These are phyloP conservation scores for Dalbergia oliveri DNA, from an alignment of 306 rosid genomes.

Conservation along the genomic window DNA sequence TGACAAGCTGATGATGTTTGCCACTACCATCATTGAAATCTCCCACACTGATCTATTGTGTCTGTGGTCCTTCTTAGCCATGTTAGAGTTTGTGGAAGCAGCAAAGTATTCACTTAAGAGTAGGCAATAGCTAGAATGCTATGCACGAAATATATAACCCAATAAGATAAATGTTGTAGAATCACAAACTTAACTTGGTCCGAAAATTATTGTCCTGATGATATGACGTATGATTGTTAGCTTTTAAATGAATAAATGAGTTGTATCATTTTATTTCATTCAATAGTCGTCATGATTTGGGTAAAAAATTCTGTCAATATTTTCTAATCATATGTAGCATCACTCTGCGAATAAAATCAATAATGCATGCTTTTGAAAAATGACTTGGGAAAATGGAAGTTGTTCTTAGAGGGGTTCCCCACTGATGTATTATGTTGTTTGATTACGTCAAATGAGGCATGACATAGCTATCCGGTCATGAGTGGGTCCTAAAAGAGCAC, in stretches of 20 bases:
- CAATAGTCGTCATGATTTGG: too few relatives aligned
- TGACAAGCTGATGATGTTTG: conserved; percentile 60
- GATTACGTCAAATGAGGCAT: not conserved
- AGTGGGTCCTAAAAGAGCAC: conserved; percentile 1
- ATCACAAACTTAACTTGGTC: too few relatives aligned
- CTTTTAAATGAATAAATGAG: too few relatives aligned
- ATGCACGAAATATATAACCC: not conserved
- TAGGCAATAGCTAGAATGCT: not conserved
- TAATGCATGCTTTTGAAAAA: conserved; percentile 11
- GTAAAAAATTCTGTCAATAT: too few relatives aligned
- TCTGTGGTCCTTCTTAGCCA: conserved; percentile 10
- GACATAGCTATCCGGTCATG: not conserved
- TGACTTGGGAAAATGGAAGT: not conserved
- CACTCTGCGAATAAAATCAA: not conserved
- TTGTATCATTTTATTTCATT: too few relatives aligned
- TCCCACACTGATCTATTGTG: conserved; percentile 31
- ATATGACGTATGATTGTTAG: too few relatives aligned
- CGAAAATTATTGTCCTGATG: too few relatives aligned
- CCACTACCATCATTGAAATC: conserved; percentile 44
- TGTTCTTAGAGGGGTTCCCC: not conserved
- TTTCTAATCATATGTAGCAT: too few relatives aligned
- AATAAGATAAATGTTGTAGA: too few relatives aligned
- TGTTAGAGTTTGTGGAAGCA: not conserved
- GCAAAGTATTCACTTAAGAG: not conserved
- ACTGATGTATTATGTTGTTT: not conserved